These are phyloP conservation scores for Saccharomycopsis hybrid DNA, from an alignment of 1,139 yeast genomes.

Conservation along the genomic window DNA sequence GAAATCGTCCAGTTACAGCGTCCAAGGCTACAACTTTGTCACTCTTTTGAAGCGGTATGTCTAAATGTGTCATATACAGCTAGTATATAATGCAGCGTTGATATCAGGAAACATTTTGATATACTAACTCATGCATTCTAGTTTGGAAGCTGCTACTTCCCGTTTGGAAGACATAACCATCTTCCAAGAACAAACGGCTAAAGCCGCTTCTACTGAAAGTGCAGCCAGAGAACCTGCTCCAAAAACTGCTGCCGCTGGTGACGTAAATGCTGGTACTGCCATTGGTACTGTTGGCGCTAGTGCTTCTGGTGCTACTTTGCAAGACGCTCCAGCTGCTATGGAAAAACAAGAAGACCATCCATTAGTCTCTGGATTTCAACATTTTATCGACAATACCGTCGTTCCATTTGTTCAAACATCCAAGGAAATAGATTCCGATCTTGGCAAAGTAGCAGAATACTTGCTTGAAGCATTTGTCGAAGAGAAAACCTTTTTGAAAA, in stretches of 20 bases:
- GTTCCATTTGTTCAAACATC: conserved; percentile 58
- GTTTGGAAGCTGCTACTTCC: conserved; percentile 90
- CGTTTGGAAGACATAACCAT: conserved; percentile 85
- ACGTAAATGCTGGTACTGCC: conserved; percentile 22
- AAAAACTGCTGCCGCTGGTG: conserved; percentile 23
- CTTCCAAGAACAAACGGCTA: conserved; percentile 53
- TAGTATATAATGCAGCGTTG: no score
- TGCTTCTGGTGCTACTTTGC: conserved; percentile 23
- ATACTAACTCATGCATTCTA: no score
- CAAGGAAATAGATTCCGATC: conserved; percentile 51
- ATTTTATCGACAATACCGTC: conserved; percentile 45
- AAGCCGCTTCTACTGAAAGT: conserved; percentile 14
- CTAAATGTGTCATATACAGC: no score
- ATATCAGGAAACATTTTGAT: background rate
- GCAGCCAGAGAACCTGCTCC: conserved; percentile 18
- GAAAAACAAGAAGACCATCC: conserved; percentile 30
- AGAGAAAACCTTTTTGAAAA: conserved; percentile 51
- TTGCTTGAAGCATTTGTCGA: conserved; percentile 55
- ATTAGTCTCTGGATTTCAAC: conserved; percentile 47
- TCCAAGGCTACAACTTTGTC: conserved; percentile 76
- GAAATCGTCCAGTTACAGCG: conserved; percentile 45
- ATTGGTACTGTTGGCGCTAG: conserved; percentile 23
- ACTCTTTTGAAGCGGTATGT: conserved; percentile 63
- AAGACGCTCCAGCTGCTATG: conserved; percentile 22
- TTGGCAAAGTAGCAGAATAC: conserved; percentile 52